Evolutionary conservation across 257 asterid species (phyloP).

Genomic region (Mentha longifolia): DNA sequence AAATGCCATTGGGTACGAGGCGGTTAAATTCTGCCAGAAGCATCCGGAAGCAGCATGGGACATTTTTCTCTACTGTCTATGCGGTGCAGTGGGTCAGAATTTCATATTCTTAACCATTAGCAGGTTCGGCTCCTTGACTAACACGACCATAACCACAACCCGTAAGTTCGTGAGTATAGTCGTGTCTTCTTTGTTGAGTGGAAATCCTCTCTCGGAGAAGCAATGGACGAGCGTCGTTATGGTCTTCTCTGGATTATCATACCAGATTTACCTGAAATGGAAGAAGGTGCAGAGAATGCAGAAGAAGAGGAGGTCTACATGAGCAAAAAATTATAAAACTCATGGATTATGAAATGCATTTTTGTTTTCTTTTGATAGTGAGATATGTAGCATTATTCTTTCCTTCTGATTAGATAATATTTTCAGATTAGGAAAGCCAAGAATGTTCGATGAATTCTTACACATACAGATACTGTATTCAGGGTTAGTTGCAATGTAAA

Average conservation of each 20-base stretch:
- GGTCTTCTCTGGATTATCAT: constrained; percentile 94
- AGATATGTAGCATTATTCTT: constrained; percentile 18
- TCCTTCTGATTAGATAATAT: neutral
- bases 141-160: constrained; percentile 95
- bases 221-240: constrained; percentile 92
- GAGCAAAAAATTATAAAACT: constrained; percentile 6
- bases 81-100: constrained; percentile 96
- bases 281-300: constrained; percentile 64
- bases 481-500: neutral
- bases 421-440: no score
- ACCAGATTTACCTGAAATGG: constrained; percentile 90
- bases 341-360: constrained; percentile 27
- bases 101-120: constrained; percentile 90
- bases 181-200: constrained; percentile 84
- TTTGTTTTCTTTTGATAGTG: constrained; percentile 16
- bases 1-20: constrained; percentile 84
- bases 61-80: constrained; percentile 80
- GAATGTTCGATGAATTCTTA: no score
- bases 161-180: constrained; percentile 97
- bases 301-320: constrained; percentile 75
- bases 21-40: constrained; percentile 75
- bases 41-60: constrained; percentile 99
- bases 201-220: constrained; percentile 82
- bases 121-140: constrained; percentile 88
- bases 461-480: neutral